Evolutionary conservation across 1,139 yeast genomes (phyloP).

Genomic region (Taphrina deformans): DNA sequence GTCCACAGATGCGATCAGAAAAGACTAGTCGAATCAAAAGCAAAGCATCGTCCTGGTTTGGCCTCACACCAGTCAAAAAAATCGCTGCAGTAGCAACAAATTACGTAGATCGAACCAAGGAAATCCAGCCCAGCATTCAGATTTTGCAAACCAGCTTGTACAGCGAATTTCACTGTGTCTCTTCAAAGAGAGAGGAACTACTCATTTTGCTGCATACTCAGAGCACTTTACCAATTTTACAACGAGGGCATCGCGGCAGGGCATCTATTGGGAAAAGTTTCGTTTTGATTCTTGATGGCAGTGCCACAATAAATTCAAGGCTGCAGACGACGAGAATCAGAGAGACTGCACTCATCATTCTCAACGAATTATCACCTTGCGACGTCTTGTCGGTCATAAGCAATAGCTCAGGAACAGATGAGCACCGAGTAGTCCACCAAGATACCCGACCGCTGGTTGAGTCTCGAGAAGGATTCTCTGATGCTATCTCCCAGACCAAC

Average conservation of each 20-base stretch:
- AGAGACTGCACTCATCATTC: neutral
- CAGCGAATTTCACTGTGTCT: neutral
- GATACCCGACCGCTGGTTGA: neutral
- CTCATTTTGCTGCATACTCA: neutral
- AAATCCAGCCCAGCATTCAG: neutral
- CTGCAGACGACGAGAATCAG: neutral
- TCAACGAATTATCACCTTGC: neutral
- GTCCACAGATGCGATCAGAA: neutral
- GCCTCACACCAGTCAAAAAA: slow-evolving; percentile 1
- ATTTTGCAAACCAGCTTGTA: neutral
- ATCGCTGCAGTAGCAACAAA: neutral
- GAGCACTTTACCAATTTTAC: neutral
- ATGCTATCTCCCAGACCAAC: neutral
- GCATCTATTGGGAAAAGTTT: neutral
- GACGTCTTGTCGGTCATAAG: neutral
- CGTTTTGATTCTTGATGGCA: neutral
- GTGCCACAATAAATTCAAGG: neutral
- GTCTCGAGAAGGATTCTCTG: neutral
- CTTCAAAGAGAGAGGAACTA: neutral
- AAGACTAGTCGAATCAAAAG: neutral
- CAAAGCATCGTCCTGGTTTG: neutral
- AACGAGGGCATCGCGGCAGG: neutral
- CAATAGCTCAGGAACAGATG: neutral
- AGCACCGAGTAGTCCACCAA: neutral
- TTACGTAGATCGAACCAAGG: neutral